Base-by-base conservation (phyloP, 768 basidiomycete genomes). In the Psilocybe cyanescens region DNA sequence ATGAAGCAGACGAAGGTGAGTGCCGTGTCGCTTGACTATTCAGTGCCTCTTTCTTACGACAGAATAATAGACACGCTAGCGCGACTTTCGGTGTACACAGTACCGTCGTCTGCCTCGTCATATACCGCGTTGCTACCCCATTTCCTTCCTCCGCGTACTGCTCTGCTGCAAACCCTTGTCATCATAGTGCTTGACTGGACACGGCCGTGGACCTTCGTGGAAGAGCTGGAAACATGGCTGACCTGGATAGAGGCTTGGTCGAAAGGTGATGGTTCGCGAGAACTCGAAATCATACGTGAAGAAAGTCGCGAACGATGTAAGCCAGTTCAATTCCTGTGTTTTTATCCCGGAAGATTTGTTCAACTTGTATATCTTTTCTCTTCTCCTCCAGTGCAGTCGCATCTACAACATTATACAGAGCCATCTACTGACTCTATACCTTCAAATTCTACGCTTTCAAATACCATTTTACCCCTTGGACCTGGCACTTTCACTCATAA, bases 101-200 rank as follows among this genome's bases (percentile, higher is more conserved):
- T 95, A 8, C 94, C 95, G 0, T 92, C 92, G 2, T 85, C 89
- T 2, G 82, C 88, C n/a, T 74, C 81, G 0, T 83, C 90, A 1
- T 89, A 94, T 65, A 86, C 87, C 2, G 76, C 86, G 11, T 74
- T 97, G 31, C 67, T 97, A 0, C 92, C 94, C 0, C 86, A 89
- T 61, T 92, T 94, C 65, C 74, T 95, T 28, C 91, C 92, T 1
- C 89, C 94, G 1, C 81, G 86, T 59, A 77, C 83, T 30, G 78
- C 85, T 5, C 74, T 94, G 11, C 83, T 84, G 2, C 88, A 93
- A 64, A 90, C 91, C 0, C 79, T 93, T 31, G 86, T 95, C 48
- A 77, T 97, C 69, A 91, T 99, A 67, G 86, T 89, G 0, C 78
- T 99, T 8, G 97, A 99, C 73, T 99, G 97, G 97, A 97, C 95